These are phyloP conservation scores for Chaetoceros muelleri DNA, from an alignment of 108 stramenopile genomes.

Conservation along the genomic window DNA sequence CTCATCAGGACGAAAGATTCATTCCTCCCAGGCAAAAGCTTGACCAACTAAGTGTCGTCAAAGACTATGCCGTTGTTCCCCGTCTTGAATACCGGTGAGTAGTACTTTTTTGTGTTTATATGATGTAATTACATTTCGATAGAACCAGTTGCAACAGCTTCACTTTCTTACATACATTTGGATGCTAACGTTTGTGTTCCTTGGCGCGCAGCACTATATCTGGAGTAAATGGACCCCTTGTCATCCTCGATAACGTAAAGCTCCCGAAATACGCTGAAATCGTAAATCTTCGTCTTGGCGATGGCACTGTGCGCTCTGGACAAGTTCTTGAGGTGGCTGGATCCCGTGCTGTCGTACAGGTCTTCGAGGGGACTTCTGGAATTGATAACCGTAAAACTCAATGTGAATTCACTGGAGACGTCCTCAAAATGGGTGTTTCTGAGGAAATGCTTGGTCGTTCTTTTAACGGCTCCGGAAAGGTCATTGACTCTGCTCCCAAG, in stretches of 20 bases:
- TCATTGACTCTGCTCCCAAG: slow-evolving; percentile 95
- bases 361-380: slow-evolving; percentile 99
- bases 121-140: background rate
- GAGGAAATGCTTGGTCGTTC: slow-evolving; percentile 98
- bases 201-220: slow-evolving; percentile 85
- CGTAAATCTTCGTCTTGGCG: slow-evolving; percentile 92
- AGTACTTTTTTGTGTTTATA: slow-evolving; percentile 2
- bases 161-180: background rate
- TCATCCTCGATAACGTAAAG: slow-evolving; percentile 99
- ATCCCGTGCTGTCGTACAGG: slow-evolving; percentile 96
- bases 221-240: slow-evolving; percentile 98
- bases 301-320: slow-evolving; percentile 91
- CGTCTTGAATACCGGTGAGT: slow-evolving; percentile 85
- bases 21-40: slow-evolving; percentile 72
- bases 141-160: background rate
- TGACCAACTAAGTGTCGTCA: slow-evolving; percentile 74
- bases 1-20: slow-evolving; percentile 54
- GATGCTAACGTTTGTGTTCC: slow-evolving; percentile 11
- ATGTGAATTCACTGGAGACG: slow-evolving; percentile 97
- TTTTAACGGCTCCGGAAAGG: slow-evolving; percentile 99
- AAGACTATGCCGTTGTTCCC: slow-evolving; percentile 81
- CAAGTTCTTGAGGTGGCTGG: slow-evolving; percentile 98
- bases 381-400: slow-evolving; percentile 98
- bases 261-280: slow-evolving; percentile 98
- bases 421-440: slow-evolving; percentile 97